Conservation (phyloP, 805 yeast genomes). For the Ogataea trehalophila region DNA sequence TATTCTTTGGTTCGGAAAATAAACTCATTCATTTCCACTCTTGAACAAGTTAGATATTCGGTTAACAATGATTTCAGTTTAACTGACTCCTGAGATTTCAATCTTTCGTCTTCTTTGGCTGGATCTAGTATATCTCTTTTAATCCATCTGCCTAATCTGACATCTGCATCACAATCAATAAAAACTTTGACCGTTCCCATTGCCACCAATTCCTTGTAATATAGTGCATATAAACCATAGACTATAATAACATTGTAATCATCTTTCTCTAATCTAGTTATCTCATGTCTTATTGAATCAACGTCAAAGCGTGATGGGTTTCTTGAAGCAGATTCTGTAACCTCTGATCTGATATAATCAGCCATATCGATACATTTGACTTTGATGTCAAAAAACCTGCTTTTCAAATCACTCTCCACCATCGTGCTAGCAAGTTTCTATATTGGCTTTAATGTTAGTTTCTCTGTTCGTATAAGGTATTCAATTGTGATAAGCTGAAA, state of each 20-base stretch:
- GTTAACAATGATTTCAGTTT: constrained; percentile 34
- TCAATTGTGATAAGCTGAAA: not conserved
- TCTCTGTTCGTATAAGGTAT: not conserved
- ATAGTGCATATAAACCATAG: constrained; percentile 78
- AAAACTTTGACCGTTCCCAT: constrained; percentile 65
- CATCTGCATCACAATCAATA: constrained; percentile 81
- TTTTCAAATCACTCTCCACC: constrained; percentile 18
- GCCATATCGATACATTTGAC: constrained; percentile 24
- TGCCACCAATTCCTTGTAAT: constrained; percentile 50
- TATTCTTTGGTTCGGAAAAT: constrained; percentile 63
- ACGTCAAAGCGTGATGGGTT: constrained; percentile 42
- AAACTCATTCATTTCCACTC: constrained; percentile 63
- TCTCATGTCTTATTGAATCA: constrained; percentile 18
- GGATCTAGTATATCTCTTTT: constrained; percentile 27
- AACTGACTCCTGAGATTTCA: constrained; percentile 8
- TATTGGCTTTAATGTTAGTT: not conserved
- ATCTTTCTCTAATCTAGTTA: constrained; percentile 6
- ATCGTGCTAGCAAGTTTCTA: constrained; percentile 23
- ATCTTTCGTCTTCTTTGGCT: not conserved
- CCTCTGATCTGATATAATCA: constrained; percentile 5
- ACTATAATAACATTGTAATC: constrained; percentile 41
- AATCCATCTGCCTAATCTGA: constrained; percentile 77
- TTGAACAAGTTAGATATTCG: constrained; percentile 48
- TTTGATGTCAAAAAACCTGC: constrained; percentile 14
- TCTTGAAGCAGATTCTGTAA: constrained; percentile 6